Evolutionary conservation across 2,329 filamentous ascomycete species (phyloP), one percentile per base, ranked within the genome.

Genomic region (Berkeleyomyces rouxiae): DNA sequence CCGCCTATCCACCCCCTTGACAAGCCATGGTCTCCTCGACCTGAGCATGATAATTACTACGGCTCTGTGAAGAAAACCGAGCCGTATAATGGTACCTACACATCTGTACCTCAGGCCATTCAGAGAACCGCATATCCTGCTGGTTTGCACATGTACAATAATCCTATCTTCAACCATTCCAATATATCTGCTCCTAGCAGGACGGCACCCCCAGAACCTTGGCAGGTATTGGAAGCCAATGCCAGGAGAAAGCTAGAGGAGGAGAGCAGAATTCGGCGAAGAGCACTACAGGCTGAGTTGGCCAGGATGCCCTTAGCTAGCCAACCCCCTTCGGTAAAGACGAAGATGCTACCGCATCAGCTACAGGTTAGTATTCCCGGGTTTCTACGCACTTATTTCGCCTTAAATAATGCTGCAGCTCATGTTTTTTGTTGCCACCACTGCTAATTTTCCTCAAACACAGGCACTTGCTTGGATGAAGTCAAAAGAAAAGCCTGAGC

Each of bases 401-500:
- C 7, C 42, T 36, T 36, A 13, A 7, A 42, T 40, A n/a, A 36
- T 63, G 13, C 4, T 11, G 23, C 23, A 23, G n/a, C 23, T 4
- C 31, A 33, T 33, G 40, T 39, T 5, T 46, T 16, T n/a, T n/a
- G 11, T 53, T 7, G 36, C 7, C 7, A 16, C 51, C 7, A 31
- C 10, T 16, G 43, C 44, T 63, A 40, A 66, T 43, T 7, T 23
- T 10, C 42, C 46, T 64, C 76, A 92, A 37, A 55, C 16, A 55
- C 33, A 55, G 76, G 90, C 88, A 5, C 75, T 96, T 46, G 83
- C 85, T 13, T 96, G 90, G 90, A 82, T 96, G 80, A 76, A 83
- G 16, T 77, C 83, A 6, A 89, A 88, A 68, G 90, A 96, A 71
- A 81, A 78, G 11, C 88, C 89, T 0, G 71, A 78, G 43, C 75